Base-by-base conservation (phyloP, 2,329 filamentous ascomycete species). In the Penicillium sclerotiorum region DNA sequence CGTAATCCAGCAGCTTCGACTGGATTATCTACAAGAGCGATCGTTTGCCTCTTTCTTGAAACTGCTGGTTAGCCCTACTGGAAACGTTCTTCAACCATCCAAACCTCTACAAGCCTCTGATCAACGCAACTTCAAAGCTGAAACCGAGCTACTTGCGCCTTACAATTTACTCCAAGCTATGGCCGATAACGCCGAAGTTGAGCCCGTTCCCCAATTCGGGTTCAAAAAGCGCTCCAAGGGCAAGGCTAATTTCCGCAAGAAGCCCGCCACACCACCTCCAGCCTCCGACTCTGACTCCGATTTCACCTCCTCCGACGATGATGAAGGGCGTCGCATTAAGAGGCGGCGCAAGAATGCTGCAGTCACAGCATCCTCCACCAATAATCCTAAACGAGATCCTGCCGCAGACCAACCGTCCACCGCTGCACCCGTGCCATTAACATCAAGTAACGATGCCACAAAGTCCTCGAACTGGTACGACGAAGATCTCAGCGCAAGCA, bases 401-500 rank as follows among this genome's bases (percentile, higher is more conserved):
- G 68, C 78, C 20, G 72, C 53, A 73, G 82, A 51, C 80, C 82
- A 39, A 72, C 80, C 56, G 82, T 81, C 71, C 71, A 79, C 45
- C 82, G 86, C 49, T 81, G 90, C 69, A 79, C 86, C 58, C 80
- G 76, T 49, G 72, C 83, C 20, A 78, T 79, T 56, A 84, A 90
- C 60, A 78, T 84, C 60, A 56, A 82, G 82, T 62, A 93, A 93
- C 69, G 92, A 96, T 68, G 93, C 94, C 17, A 97, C 93, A 1
- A 96, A 95, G 64, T 82, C 86, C 36, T 87, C 82, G 48, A 89
- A 95, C 68, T 96, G 91, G 92, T 94, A 88, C 71, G 91, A 95
- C 53, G 89, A 93, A 52, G 78, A 75, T 4, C 56, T 78, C 36
- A 74, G 67, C 57, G 66, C 73, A 30, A 80, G 85, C 65, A 84